Evolutionary conservation across 2,329 filamentous ascomycete species (phyloP), one percentile per base, ranked within the genome.

Genomic region (Stagonosporopsis chrysanthemi): DNA sequence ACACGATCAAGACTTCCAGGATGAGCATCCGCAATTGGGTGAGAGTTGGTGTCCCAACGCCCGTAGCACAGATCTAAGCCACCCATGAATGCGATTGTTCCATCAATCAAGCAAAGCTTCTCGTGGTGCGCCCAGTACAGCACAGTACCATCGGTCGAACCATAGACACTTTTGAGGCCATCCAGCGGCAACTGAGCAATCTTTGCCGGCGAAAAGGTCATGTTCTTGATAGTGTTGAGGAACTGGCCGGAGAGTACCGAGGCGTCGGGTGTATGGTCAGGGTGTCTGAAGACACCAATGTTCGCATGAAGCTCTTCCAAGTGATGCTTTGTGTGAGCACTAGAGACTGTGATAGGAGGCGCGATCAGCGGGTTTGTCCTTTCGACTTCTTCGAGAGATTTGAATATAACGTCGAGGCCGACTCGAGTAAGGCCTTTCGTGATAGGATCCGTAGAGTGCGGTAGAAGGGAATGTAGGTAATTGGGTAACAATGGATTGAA

Each of bases 101-200:
- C 86, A 73, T 97, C 92, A 15, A 97, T 79, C 2, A 97, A 73
- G 65, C 91, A 91, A 0, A 97, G 84, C 77, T 97, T 97, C 78
- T 97, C 92, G 67, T 97, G 92, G 68, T 97, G 92, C 2, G 92
- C 91, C 92, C 92, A 97, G 77, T 91, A 97, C 1, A 97, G 79
- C 11, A 96, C 89, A 1, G 92, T 86, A 64, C 90, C 92, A 29
- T 92, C 90, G 31, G 86, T 86, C 46, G 90, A 88, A 51, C 93
- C 93, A 70, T 96, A 97, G 1, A 97, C 77, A 0, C 88, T 86
- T 72, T 92, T 90, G 45, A 96, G 72, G 1, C 89, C 85, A 68
- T 95, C 90, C 23, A 83, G 82, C 0, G 90, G 90, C 40, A 92
- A 81, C 66, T 88, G 88, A 17, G 87, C 83, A 0, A 84, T 76